Conservation (phyloP, 2,329 filamentous ascomycete genomes). For the Aureobasidium sp. region DNA sequence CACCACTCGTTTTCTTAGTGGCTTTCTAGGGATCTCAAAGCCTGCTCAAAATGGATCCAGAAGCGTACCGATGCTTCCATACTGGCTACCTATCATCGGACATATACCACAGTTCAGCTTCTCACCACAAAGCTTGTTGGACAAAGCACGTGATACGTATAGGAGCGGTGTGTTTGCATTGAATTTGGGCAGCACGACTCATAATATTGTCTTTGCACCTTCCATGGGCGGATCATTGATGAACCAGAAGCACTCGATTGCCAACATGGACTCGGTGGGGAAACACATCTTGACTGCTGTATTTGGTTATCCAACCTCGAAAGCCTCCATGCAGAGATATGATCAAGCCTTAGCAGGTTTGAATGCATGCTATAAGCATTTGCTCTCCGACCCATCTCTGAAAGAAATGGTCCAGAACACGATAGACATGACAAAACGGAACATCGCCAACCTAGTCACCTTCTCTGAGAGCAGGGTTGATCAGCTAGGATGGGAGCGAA, state of each 20-base stretch:
- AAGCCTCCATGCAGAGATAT: conserved; percentile 29
- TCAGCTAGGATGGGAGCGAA: conserved; percentile 56
- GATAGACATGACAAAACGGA: conserved; percentile 35
- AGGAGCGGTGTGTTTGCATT: conserved; percentile 42
- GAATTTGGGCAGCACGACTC: conserved; percentile 42
- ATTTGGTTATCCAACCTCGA: conserved; percentile 34
- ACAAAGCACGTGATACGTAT: conserved; percentile 33
- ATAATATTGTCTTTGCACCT: conserved; percentile 46
- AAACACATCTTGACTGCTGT: conserved; percentile 28
- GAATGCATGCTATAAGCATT: conserved; percentile 29
- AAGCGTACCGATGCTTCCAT: conserved; percentile 46
- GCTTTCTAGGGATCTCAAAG: conserved; percentile 12
- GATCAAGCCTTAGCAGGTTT: conserved; percentile 33
- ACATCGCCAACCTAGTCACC: conserved; percentile 51
- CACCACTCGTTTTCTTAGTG: conserved; percentile 17
- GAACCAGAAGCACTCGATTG: conserved; percentile 29
- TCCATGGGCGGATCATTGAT: conserved; percentile 39
- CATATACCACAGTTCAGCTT: conserved; percentile 47
- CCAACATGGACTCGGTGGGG: conserved; percentile 24
- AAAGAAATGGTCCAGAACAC: conserved; percentile 34
- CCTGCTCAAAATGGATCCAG: conserved; percentile 21
- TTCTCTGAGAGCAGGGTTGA: conserved; percentile 55
- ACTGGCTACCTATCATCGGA: conserved; percentile 54
- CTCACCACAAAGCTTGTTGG: conserved; percentile 39
- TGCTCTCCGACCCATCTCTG: conserved; percentile 44